phyloP scores from a whole-genome alignment of 805 yeast genomes.

The Metschnikowia proteae region DNA sequence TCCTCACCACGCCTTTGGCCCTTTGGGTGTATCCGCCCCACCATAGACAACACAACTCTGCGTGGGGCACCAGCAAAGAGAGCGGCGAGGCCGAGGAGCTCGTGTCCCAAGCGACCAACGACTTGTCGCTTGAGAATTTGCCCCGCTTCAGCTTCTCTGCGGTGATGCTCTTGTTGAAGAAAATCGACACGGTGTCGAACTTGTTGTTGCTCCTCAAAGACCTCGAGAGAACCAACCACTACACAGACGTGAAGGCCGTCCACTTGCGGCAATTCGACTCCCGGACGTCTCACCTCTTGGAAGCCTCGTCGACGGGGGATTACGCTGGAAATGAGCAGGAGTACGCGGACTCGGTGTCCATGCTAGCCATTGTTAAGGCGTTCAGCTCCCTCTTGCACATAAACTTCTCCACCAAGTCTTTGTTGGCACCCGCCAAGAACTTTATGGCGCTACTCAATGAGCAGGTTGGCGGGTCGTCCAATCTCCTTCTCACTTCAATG shows the following conservation, averaged over 20 bases:
- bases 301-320: slow-evolving; percentile 48
- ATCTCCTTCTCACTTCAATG: slow-evolving; percentile 27
- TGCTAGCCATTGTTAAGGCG: slow-evolving; percentile 32
- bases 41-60: slow-evolving; percentile 50
- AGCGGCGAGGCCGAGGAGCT: slow-evolving; percentile 7
- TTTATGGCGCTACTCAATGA: slow-evolving; percentile 31
- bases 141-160: slow-evolving; percentile 21
- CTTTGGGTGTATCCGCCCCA: slow-evolving; percentile 55
- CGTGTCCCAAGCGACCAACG: slow-evolving; percentile 7
- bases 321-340: slow-evolving; percentile 22
- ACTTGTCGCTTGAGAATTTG: slow-evolving; percentile 18
- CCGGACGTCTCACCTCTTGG: slow-evolving; percentile 65
- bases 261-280: slow-evolving; percentile 60
- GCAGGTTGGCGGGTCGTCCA: slow-evolving; percentile 24
- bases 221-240: slow-evolving; percentile 17
- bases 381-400: slow-evolving; percentile 32
- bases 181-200: slow-evolving; percentile 31
- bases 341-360: slow-evolving; percentile 28
- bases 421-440: slow-evolving; percentile 30
- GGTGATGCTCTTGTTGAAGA: slow-evolving; percentile 27
- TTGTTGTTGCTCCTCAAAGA: slow-evolving; percentile 32
- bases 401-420: slow-evolving; percentile 25
- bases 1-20: slow-evolving; percentile 76
- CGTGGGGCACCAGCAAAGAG: slow-evolving; percentile 21
- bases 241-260: slow-evolving; percentile 43